Evolutionary conservation across 139 green algal species (phyloP).

Genomic region (Ostreobium quekettii): DNA sequence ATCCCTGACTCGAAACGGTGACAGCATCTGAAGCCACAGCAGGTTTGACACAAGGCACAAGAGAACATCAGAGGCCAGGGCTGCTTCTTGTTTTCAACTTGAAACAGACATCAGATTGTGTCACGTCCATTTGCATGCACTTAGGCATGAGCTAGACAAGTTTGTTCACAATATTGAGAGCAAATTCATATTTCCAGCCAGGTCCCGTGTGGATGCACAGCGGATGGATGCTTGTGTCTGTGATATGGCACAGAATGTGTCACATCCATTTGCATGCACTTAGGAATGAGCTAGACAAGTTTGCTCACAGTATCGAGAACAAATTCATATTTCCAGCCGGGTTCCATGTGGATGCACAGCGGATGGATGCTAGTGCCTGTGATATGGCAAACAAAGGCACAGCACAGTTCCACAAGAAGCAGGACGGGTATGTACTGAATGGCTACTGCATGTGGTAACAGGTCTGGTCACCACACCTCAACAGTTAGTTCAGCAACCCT

Average conservation of each 20-base stretch:
- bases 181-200: conserved; percentile 7
- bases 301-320: not conserved
- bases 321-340: conserved; percentile 10
- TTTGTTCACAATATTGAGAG: not conserved
- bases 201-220: too few relatives aligned
- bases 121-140: not conserved
- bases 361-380: too few relatives aligned
- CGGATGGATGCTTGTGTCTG: too few relatives aligned
- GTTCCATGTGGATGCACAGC: too few relatives aligned
- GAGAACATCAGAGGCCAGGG: too few relatives aligned
- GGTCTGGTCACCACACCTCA: too few relatives aligned
- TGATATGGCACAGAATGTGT: not conserved
- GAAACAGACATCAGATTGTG: too few relatives aligned
- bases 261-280: not conserved
- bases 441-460: not conserved
- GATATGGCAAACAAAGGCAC: not conserved
- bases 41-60: too few relatives aligned
- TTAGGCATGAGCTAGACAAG: not conserved
- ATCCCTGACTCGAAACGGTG: too few relatives aligned
- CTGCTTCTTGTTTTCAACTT: too few relatives aligned
- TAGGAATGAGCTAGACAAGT: not conserved
- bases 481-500: too few relatives aligned
- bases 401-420: not conserved
- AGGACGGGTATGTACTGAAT: not conserved
- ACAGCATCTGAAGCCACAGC: too few relatives aligned